Evolutionary conservation across 441 rosid species (phyloP), one percentile per base, ranked within the genome.

Genomic region (Rhodomyrtus psidioides): DNA sequence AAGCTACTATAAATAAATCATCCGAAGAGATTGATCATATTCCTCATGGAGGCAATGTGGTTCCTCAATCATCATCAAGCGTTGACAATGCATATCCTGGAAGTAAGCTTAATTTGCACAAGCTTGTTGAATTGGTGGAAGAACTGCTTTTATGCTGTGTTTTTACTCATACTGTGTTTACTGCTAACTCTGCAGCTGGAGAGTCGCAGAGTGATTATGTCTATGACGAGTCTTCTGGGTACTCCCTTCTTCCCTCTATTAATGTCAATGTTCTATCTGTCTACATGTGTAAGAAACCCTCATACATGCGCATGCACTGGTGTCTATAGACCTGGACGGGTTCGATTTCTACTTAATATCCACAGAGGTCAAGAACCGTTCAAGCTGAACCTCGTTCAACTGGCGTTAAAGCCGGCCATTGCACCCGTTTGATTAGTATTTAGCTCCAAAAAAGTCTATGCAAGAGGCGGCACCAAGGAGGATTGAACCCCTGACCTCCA

Each of bases 171-270:
- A 54, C 30, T 19, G 34, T n/a, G 49, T 74, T 42, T 79, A 51
- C 86, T 86, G 53, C 55, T 86, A 86, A 42, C 19, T 88, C 55
- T 88, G 89, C 94, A 96, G 98, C 85, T 88, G 96, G 92, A 90
- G 90, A 88, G 70, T 89, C 84, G 62, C 89, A 89, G 83, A 93
- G 84, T 91, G 98, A 95, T 90, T 97, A 94, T 83, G 94, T 94
- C 44, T 96, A 91, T 90, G 99, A 97, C 58, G 99, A 97, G 86
- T 88, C 94, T 84, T 94, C 99, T 86, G 98, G 99, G 99, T 96
- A 94, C 84, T 84, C 86, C 34, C 39, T 58, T 55, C 79, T 76
- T 83, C 86, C 30, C 84, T 55, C 53, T 79, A 84, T 86, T 49
- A 21, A 23, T 24, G 34, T 76, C 84, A 26, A 13, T 6, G 26